A percentile compares a stretch with the other conserved stretches of the same genome.
phyloP scores from a whole-genome alignment of 2,329 filamentous ascomycete genomes.

The Ceratocystis albifundus region DNA sequence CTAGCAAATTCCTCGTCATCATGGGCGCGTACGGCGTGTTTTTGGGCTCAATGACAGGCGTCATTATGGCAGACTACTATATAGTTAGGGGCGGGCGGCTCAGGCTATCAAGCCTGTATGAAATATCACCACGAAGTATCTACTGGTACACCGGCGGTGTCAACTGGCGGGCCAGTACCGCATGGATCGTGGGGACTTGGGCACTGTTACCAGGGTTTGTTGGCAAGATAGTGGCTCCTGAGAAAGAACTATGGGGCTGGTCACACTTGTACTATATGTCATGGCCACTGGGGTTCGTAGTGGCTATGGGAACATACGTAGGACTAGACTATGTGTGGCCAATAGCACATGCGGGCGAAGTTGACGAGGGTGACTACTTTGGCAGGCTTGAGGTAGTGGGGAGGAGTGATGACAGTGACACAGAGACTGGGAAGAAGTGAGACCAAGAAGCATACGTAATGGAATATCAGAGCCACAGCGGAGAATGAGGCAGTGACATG shows the following conservation, averaged over 20 bases:
- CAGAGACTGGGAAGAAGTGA: background rate
- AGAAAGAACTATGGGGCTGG: slow-evolving; percentile 26
- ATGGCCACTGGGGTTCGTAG: slow-evolving; percentile 26
- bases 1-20: slow-evolving; percentile 28
- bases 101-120: slow-evolving; percentile 35
- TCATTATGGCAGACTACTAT: slow-evolving; percentile 34
- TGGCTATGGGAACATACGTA: slow-evolving; percentile 25
- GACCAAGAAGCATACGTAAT: background rate
- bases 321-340: slow-evolving; percentile 25
- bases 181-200: slow-evolving; percentile 34
- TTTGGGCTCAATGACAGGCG: slow-evolving; percentile 34
- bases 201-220: slow-evolving; percentile 36
- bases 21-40: slow-evolving; percentile 30
- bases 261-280: slow-evolving; percentile 28
- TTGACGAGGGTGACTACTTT: slow-evolving; percentile 28
- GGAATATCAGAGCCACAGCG: no score
- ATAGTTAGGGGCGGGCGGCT: slow-evolving; percentile 30
- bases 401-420: background rate
- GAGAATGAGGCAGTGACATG: no score
- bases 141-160: slow-evolving; percentile 34
- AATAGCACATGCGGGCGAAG: slow-evolving; percentile 23
- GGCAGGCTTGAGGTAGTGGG: slow-evolving; percentile 25
- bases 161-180: slow-evolving; percentile 34
- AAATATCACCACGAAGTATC: slow-evolving; percentile 30
- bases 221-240: slow-evolving; percentile 25